Conservation (phyloP, 306 rosid species). For the Fragaria nilgerrensis region DNA sequence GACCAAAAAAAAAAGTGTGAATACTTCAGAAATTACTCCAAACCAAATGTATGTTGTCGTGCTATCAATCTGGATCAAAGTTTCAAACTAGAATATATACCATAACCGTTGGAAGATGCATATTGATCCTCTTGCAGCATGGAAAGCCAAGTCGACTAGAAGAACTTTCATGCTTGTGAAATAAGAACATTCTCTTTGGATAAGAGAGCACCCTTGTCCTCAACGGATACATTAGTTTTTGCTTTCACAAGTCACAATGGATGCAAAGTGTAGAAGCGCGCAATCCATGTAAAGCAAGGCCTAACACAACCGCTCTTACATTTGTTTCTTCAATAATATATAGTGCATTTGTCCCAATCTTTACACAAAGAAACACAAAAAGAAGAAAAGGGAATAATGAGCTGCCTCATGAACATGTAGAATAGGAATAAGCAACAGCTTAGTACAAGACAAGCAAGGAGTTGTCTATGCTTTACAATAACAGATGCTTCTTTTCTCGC, state of each 20-base stretch:
- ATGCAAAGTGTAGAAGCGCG: background rate
- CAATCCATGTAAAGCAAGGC: background rate
- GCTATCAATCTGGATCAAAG: background rate
- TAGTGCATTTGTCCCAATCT: background rate
- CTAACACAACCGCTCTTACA: background rate
- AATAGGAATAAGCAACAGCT: background rate
- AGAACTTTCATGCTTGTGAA: background rate
- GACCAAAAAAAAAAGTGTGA: background rate
- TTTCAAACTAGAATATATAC: background rate
- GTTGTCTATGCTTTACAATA: background rate
- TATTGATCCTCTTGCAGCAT: background rate
- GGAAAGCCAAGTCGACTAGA: background rate
- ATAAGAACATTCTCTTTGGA: background rate
- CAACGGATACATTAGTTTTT: conserved; percentile 1
- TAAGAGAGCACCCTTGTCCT: background rate
- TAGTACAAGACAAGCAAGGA: conserved; percentile 1
- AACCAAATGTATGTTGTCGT: background rate
- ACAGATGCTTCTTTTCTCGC: background rate
- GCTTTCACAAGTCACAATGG: conserved; percentile 4
- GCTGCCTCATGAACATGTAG: background rate
- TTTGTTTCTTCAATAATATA: background rate
- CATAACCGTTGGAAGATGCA: background rate
- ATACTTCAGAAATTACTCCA: background rate
- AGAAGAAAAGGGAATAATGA: background rate
- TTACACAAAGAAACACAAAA: background rate